Evolutionary conservation across 305 asterid genomes (phyloP), one percentile per base, ranked within the genome.

Genomic region (Andrographis paniculata): DNA sequence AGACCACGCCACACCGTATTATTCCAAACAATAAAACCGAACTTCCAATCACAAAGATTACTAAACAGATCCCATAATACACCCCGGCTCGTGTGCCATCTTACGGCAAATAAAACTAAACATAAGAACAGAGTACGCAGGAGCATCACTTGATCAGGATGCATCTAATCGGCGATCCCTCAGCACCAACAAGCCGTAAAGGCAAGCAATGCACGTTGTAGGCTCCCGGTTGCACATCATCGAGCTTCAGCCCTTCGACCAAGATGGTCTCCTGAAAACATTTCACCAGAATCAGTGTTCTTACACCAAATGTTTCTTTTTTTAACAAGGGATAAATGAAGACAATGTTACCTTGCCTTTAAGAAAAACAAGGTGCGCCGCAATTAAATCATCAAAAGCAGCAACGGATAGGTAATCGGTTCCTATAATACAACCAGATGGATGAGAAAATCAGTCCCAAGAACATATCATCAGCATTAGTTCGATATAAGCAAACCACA

Each of bases 121-220:
- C 33, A 28, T 53, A 17, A 17, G 39, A 55, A 54, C 42, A 23
- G 38, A 35, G 42, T 27, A 6, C 10, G 33, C 16, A 36, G n/a
- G n/a, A n/a, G n/a, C 39, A 53, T 82, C 74, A 83, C 55, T 79
- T 80, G 14, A 83, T 80, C 38, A 91, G 87, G 69, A 87, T 91
- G 74, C 99, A 91, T 64, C 99, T 74, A 19, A 87, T 83, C 21
- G 98, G 98, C 3, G 96, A 83, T 36, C 99, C 99, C 65, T 87
- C 95, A 0, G 99, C 74, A 31, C 99, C 94, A 10, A 79, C 60
- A 81, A 91, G 63, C 62, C 99, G 79, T 61, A 91, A 56, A 47
- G 93, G 99, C 65, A 91, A 59, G 75, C 95, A 91, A 60, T 91
- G 95, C 17, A 91, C 79, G 0, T 65, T 41, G 55, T 91, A 91